Base-by-base conservation (phyloP, 805 yeast species). In the Danielozyma ontarioensis region DNA sequence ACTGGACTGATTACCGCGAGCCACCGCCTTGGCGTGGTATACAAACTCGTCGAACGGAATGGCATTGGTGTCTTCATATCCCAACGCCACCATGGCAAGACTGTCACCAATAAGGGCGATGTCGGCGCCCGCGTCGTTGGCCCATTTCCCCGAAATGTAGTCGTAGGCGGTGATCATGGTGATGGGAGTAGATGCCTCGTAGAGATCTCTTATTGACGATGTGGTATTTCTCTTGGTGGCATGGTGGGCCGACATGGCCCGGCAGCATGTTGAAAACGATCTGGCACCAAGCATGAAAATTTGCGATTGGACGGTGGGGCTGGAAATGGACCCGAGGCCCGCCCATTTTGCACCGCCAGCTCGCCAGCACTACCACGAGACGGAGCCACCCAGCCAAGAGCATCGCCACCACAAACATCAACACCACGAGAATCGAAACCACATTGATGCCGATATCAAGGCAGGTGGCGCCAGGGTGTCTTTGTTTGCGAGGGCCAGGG, bases 101-200 rank as follows among this genome's bases (percentile, higher is more conserved):
- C 97, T 89, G 56, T 90, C 98, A 3, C 98, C 98, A 3, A 90
- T 80, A 2, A 90, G 68, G 5, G 80, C 67, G 37, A 80, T 69
- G 46, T 90, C 97, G 2, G 78, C 68, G 1, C 73, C 70, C 0
- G 89, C 75, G 13, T 68, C 55, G 16, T 81, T 79, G 0, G 88
- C 94, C 46, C 83, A 64, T 19, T 67, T 63, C 1, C 79, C 93
- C 0, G 95, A 80, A 13, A 89, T 76, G 48, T 69, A 82, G 52
- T 90, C 97, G 54, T 90, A 87, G 0, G 96, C 95, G 0, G 98
- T 90, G n/a, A 88, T 62, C 53, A 63, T 55, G 4, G 68, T 50
- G 10, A 62, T 60, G 7, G 68, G 63, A 19, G 22, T 19, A 19
- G 8, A 6, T 6, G n/a, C 7, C 13, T 16, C 6, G 22, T 27